Base-by-base conservation (phyloP, 73 alveolate genomes). In the Breviolum minutum region DNA sequence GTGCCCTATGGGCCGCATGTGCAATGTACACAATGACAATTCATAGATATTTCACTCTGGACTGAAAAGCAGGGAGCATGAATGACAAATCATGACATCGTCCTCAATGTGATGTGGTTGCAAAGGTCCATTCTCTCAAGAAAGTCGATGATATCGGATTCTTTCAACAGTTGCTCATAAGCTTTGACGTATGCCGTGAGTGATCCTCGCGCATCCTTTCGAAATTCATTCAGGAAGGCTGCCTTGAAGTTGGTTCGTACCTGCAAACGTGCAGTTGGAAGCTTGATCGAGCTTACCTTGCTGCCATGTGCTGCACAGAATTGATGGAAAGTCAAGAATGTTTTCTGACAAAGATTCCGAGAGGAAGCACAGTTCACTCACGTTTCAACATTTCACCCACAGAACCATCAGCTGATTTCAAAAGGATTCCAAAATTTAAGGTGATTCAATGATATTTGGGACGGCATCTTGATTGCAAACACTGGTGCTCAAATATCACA, bases 21-120 rank as follows among this genome's bases (percentile, higher is more conserved):
- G 54, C 54, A 40, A 40, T 40, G 3, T 40, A 40, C 54, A 40
- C 54, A 40, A 40, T 40, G 54, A 40, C 54, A 40, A 3, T 40
- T 40, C 54, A 40, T 40, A 40, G 0, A 40, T 40, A 40, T 40
- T 40, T 40, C 0, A 40, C 54, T 40, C 54, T 40, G 54, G 54
- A 40, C 54, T 40, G 54, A 40, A 71, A 71, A 30, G 63, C 86
- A 77, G 22, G 8, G 48, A 77, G 5, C 40, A 40, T 82, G 1
- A 11, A 82, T 60, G 73, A 20, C 19, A 61, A 63, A 30, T 30
- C 95, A 30, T 8, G 6, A 32, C 60, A 16, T 30, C 20, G 70
- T 76, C 99, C 99, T 94, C 84, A 94, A 30, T 16, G 99, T 81
- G 66, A 94, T 94, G 99, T 80, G 83, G 63, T 94, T 94, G 94